phyloP scores from a whole-genome alignment of 73 alveolate genomes.

The Uronychia setigera region DNA sequence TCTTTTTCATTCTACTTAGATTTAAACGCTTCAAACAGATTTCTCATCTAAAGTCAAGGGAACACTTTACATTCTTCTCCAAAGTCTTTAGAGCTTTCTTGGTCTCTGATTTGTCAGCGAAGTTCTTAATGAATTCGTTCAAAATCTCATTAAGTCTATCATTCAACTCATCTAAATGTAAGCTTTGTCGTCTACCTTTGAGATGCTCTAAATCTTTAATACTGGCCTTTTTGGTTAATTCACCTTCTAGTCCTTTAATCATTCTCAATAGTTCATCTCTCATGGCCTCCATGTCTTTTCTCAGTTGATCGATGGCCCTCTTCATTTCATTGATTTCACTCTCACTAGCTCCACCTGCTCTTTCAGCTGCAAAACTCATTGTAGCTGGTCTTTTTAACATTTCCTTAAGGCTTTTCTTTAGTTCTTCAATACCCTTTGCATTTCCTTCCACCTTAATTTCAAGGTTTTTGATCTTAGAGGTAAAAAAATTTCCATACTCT shows the following conservation, averaged over 20 bases:
- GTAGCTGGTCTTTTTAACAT: not conserved
- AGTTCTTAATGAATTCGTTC: constrained; percentile 16
- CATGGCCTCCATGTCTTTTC: not conserved
- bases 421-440: not conserved
- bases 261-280: not conserved
- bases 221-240: constrained; percentile 13
- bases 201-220: not conserved
- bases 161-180: constrained; percentile 8
- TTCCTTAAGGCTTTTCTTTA: not conserved
- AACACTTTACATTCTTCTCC: constrained; percentile 58
- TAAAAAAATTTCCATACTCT: not conserved
- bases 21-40: constrained; percentile 20
- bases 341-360: constrained; percentile 15
- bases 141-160: constrained; percentile 14
- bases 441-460: not conserved
- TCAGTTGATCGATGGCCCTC: not conserved
- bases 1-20: constrained; percentile 11
- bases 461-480: not conserved
- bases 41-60: constrained; percentile 48
- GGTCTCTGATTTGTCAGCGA: constrained; percentile 93
- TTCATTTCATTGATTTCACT: constrained; percentile 10
- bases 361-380: not conserved
- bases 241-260: constrained; percentile 2
- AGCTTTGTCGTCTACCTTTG: not conserved
- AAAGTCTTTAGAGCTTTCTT: constrained; percentile 74